phyloP scores from a whole-genome alignment of 1,139 yeast species.

The Suhomyces wounanorum region DNA sequence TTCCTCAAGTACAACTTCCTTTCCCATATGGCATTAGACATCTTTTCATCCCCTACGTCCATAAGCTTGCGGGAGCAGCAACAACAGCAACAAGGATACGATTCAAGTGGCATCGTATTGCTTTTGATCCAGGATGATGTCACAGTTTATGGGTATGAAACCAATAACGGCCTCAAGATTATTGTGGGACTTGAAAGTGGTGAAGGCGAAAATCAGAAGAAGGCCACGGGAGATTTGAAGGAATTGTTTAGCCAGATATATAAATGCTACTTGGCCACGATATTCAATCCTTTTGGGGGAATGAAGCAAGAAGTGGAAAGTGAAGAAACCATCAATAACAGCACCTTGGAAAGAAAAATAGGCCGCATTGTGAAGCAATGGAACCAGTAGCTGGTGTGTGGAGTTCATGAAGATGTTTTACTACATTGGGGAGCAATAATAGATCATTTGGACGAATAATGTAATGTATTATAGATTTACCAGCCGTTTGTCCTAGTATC shows the following conservation, averaged over 20 bases:
- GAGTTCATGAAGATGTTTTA: background rate
- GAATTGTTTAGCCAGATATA: slow-evolving; percentile 47
- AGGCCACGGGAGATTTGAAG: slow-evolving; percentile 16
- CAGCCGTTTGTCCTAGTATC: background rate
- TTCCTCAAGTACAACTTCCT: slow-evolving; percentile 61
- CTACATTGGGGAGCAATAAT: background rate
- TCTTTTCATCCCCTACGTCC: slow-evolving; percentile 57
- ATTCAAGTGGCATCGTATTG: slow-evolving; percentile 36
- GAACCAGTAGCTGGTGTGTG: slow-evolving; percentile 20
- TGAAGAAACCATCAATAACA: slow-evolving; percentile 11
- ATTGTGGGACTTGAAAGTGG: slow-evolving; percentile 45
- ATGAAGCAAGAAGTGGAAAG: slow-evolving; percentile 15
- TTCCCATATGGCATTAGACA: slow-evolving; percentile 68
- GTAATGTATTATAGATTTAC: background rate
- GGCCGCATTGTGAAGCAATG: slow-evolving; percentile 36
- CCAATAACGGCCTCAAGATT: slow-evolving; percentile 61
- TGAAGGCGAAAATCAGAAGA: slow-evolving; percentile 3
- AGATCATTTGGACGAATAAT: background rate
- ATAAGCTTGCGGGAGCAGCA: slow-evolving; percentile 42
- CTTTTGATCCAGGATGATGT: slow-evolving; percentile 63
- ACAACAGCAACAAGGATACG: slow-evolving; percentile 21
- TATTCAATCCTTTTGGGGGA: slow-evolving; percentile 59
- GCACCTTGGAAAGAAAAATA: slow-evolving; percentile 42
- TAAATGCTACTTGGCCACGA: slow-evolving; percentile 49
- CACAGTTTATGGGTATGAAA: slow-evolving; percentile 61